A percentile compares a stretch with the other conserved stretches of the same genome.
These are phyloP conservation scores for Conringia planisiliqua DNA, from an alignment of 345 rosid species.

Conservation along the genomic window DNA sequence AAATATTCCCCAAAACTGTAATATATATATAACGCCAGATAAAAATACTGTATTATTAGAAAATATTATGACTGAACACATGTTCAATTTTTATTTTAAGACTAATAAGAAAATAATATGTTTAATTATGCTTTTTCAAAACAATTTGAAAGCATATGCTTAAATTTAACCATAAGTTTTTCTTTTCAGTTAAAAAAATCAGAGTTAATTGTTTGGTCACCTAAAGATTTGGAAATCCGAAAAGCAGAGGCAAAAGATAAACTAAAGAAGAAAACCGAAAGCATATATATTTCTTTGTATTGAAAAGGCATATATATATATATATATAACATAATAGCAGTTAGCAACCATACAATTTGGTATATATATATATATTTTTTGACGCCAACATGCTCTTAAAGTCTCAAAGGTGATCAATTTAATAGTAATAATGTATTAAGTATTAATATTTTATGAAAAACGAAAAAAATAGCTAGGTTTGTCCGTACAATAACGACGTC, in stretches of 20 bases:
- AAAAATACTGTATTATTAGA: no score
- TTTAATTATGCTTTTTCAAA: no score
- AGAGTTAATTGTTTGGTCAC: background rate
- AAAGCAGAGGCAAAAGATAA: background rate
- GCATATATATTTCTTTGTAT: background rate
- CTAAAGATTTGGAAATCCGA: background rate
- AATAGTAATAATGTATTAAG: background rate
- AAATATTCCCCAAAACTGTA: no score
- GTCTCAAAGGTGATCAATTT: background rate
- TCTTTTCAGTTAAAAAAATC: background rate
- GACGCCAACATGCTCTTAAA: no score
- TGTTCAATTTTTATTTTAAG: no score
- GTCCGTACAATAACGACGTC: slow-evolving; percentile 29
- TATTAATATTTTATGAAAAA: background rate
- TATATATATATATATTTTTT: no score
- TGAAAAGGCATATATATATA: background rate
- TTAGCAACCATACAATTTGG: no score
- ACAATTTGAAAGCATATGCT: no score
- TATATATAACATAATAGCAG: background rate
- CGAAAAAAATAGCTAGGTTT: background rate
- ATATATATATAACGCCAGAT: no score
- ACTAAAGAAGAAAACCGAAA: background rate
- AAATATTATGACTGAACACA: background rate
- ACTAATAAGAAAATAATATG: no score
- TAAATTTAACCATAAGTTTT: no score